phyloP scores from a whole-genome alignment of 2,329 filamentous ascomycete species.

The Rachicladosporium sp. region DNA sequence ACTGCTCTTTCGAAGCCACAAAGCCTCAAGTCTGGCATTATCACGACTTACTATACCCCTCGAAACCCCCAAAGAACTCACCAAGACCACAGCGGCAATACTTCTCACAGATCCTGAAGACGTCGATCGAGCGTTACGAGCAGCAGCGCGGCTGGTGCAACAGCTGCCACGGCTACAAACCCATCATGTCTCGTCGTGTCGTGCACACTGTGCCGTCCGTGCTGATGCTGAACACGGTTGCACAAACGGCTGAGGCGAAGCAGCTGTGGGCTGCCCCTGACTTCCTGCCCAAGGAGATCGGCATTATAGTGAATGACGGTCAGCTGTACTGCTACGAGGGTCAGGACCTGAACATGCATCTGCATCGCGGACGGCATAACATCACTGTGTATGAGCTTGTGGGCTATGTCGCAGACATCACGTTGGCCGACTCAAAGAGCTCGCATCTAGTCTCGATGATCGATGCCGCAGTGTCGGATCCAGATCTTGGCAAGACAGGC shows the following conservation, averaged over 20 bases:
- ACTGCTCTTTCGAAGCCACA: conserved; percentile 76
- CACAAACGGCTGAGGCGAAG: conserved; percentile 60
- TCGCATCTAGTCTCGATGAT: conserved; percentile 84
- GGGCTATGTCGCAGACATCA: conserved; percentile 80
- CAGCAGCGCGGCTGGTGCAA: conserved; percentile 89
- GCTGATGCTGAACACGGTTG: conserved; percentile 73
- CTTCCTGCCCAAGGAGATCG: conserved; percentile 89
- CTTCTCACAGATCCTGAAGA: conserved; percentile 87
- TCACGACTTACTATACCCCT: conserved; percentile 75
- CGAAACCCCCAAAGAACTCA: conserved; percentile 28
- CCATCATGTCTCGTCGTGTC: conserved; percentile 70
- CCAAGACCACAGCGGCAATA: conserved; percentile 41
- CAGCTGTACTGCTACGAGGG: conserved; percentile 93
- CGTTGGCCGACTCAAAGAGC: conserved; percentile 72
- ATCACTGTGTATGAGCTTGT: conserved; percentile 86
- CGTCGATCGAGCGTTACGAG: conserved; percentile 78
- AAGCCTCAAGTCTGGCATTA: conserved; percentile 67
- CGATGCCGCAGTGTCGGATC: conserved; percentile 61
- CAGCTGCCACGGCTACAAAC: conserved; percentile 81
- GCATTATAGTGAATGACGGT: conserved; percentile 79
- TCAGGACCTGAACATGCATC: conserved; percentile 68
- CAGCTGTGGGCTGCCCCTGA: conserved; percentile 78
- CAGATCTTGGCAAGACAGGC: conserved; percentile 45
- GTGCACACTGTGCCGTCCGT: conserved; percentile 73
- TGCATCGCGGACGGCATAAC: conserved; percentile 66